Evolutionary conservation across 1,139 yeast genomes (phyloP), one percentile per base, ranked within the genome.

Genomic region (Wickerhamiella pararugosa): DNA sequence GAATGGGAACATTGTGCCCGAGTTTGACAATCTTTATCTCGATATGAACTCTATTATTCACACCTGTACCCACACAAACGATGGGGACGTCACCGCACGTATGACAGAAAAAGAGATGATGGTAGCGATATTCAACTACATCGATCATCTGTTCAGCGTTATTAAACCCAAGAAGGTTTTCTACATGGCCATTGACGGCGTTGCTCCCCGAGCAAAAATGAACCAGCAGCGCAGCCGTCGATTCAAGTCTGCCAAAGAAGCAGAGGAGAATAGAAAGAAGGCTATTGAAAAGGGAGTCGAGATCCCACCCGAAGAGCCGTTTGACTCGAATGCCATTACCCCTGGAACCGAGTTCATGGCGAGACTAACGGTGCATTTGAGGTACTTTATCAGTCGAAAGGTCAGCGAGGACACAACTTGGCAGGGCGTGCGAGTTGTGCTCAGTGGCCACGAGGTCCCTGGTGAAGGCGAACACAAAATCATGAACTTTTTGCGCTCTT

Each of bases 381-480:
- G 87, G 52, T 90, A 86, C 59, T 90, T 94, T 79, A 82, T 86
- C 30, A 84, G 93, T 26, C 80, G 82, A 54, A 90, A 90, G 58
- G 68, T 90, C 36, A 70, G 86, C 4, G 75, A 74, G 33, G 99
- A 90, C 59, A 80, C 94, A 2, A 86, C 86, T 37, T 90, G 98
- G 98, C 80, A 79, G 37, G 69, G 76, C 42, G 66, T 90, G 37
- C 87, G 83, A 53, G 79, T 90, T 28, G 75, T 90, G 32, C 75
- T 90, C 40, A 81, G 94, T 57, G 99, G 93, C 53, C 95, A 94
- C 40, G 90, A 93, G 29, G 97, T 87, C 8, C 98, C 99, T 1
- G 99, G 99, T 46, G 99, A 90, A 67, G 99, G 99, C 57, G 99
- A 90, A 63, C 99, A 90, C 66, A 90, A 90, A 60, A 79, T 90